Conservation (phyloP, 768 basidiomycete species). For the Naganishia onofrii region DNA sequence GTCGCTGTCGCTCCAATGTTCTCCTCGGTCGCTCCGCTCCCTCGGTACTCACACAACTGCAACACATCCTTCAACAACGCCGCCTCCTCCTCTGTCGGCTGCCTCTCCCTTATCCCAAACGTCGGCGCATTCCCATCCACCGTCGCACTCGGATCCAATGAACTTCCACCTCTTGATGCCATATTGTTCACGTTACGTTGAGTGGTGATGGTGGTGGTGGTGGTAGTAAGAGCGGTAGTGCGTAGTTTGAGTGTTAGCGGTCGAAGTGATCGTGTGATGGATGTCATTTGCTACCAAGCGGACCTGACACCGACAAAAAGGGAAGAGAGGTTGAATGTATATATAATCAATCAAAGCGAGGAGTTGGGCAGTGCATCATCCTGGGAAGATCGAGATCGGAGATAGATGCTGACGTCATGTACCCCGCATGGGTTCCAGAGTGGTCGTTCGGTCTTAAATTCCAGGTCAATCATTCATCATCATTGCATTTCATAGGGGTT, state of each 20-base stretch:
- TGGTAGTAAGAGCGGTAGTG: background rate
- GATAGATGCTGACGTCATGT: constrained; percentile 2
- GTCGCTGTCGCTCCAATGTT: background rate
- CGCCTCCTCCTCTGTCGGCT: constrained; percentile 40
- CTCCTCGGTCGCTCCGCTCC: background rate
- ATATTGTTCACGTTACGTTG: constrained; percentile 10
- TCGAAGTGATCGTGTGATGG: constrained; percentile 9
- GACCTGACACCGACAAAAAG: background rate
- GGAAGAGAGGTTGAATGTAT: background rate
- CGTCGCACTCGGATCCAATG: constrained; percentile 8
- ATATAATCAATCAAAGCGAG: background rate
- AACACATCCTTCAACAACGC: constrained; percentile 43
- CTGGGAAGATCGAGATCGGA: constrained; percentile 17
- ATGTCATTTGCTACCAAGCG: constrained; percentile 6
- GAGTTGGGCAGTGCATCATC: background rate
- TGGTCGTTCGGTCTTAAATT: no score
- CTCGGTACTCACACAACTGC: constrained; percentile 41
- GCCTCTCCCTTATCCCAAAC: constrained; percentile 40
- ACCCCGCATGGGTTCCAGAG: no score
- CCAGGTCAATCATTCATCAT: no score
- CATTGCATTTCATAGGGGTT: no score
- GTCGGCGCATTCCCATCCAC: constrained; percentile 32
- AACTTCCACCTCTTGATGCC: constrained; percentile 23
- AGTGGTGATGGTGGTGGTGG: background rate
- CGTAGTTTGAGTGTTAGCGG: background rate